Evolutionary conservation across 768 basidiomycete genomes (phyloP).

Genomic region (Cytidiella melzeri): DNA sequence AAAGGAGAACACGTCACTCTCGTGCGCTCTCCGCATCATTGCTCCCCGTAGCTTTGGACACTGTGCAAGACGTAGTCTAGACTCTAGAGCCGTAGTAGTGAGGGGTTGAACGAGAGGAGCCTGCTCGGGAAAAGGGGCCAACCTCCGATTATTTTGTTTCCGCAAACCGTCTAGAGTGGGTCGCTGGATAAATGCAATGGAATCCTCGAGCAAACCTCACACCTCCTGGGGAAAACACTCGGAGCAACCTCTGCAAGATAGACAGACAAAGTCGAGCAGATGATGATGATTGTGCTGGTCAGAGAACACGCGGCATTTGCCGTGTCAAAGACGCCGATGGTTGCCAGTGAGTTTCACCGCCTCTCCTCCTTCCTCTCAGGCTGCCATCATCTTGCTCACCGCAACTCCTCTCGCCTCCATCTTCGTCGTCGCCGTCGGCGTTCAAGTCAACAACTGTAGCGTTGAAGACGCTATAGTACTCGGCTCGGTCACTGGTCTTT

Average conservation of each 20-base stretch:
- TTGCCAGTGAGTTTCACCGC: background rate
- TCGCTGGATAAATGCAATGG: no score
- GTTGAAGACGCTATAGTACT: conserved; percentile 6
- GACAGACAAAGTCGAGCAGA: background rate
- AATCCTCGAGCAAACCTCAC: no score
- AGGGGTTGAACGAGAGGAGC: no score
- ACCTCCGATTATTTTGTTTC: no score
- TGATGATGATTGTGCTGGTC: background rate
- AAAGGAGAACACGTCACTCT: no score
- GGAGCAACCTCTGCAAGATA: background rate
- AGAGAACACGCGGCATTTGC: background rate
- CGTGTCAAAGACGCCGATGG: background rate
- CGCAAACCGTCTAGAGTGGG: no score
- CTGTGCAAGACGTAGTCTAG: no score
- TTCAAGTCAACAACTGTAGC: background rate
- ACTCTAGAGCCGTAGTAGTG: no score
- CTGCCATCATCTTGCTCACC: conserved; percentile 1
- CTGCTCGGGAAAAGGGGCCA: background rate
- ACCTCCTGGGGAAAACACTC: background rate
- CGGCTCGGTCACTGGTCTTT: background rate
- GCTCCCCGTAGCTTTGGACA: no score
- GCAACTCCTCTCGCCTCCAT: background rate
- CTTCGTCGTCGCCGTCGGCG: conserved; percentile 7
- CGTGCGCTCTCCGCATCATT: no score
- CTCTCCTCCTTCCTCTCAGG: conserved; percentile 1